Conservation (phyloP, 768 basidiomycete genomes). For the Suillus bovinus region DNA sequence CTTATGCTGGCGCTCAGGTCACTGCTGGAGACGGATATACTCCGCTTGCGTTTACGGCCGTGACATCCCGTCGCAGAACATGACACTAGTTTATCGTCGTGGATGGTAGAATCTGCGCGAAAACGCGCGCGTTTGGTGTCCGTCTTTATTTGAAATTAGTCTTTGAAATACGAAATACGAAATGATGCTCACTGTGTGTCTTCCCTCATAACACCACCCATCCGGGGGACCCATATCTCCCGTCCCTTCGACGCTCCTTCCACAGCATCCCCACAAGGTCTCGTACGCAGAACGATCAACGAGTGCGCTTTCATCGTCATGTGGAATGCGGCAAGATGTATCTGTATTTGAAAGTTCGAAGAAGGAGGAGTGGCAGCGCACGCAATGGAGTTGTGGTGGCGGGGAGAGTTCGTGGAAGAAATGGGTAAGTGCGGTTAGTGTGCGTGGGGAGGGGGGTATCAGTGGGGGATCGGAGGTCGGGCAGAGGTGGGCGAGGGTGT, state of each 20-base stretch:
- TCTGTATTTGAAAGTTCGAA: slow-evolving; percentile 77
- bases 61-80: slow-evolving; percentile 60
- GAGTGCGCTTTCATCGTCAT: slow-evolving; percentile 80
- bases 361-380: slow-evolving; percentile 70
- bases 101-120: slow-evolving; percentile 67
- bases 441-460: slow-evolving; percentile 33
- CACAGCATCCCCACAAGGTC: slow-evolving; percentile 76
- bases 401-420: slow-evolving; percentile 67
- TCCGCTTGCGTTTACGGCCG: slow-evolving; percentile 31
- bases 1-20: slow-evolving; percentile 19
- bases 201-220: slow-evolving; percentile 86
- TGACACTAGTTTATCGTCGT: slow-evolving; percentile 65
- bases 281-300: slow-evolving; percentile 63
- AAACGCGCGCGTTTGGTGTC: slow-evolving; percentile 77
- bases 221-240: slow-evolving; percentile 84
- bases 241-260: slow-evolving; percentile 67
- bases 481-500: slow-evolving; percentile 54
- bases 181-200: slow-evolving; percentile 54
- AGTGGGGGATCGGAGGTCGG: slow-evolving; percentile 18
- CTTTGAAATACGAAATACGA: not conserved
- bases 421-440: slow-evolving; percentile 46
- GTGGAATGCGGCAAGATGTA: slow-evolving; percentile 64
- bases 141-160: slow-evolving; percentile 41
- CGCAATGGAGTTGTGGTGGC: slow-evolving; percentile 71
- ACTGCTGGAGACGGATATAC: slow-evolving; percentile 28